Base-by-base conservation (phyloP, 306 rosid species). In the Corylus avellana region DNA sequence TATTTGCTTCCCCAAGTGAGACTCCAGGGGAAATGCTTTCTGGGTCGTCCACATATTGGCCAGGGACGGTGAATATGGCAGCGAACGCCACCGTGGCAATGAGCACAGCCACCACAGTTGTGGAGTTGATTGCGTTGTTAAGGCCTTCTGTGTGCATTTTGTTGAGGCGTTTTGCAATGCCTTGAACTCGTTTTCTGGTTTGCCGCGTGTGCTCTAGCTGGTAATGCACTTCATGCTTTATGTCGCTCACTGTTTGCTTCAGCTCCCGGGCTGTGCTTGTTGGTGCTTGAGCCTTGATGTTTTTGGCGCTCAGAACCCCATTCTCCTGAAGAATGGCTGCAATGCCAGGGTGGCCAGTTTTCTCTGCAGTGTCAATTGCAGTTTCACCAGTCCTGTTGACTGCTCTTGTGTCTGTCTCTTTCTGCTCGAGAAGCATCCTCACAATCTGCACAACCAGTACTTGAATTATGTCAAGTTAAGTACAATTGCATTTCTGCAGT, bases 11-110 rank as follows among this genome's bases (percentile, higher is more conserved):
- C 11, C 99, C 99, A 2, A 91, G 92, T 0, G 93, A 57, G 74
- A 63, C 74, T 44, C 97, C 99, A 0, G 75, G 64, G 17, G 97
- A 87, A 54, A 93, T 18, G 12, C 88, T 6, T 0, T 42, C 0
- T 7, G 97, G 89, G 74, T 93, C 87, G 69, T 96, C 97, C 0
- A 84, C 93, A 22, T 88, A 96, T 57, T 96, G 98, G 14, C 99
- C 99, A 0, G 99, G 99, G 82, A 96, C 94, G 0, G 95, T 91
- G 88, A 89, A 96, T 7, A 96, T 91, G 47, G 98, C 99, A 1
- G 99, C 99, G 73, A 96, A 96, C 1, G 99, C 97, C 1, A 96
- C 99, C 0, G 99, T 96, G 78, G 98, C 99, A 39, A 96, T 96
- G 77, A 96, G 97, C 46, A 96, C 99, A 7, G 99, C 99, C 9